Base-by-base conservation (phyloP, 208 protist genomes). In the Acanthamoeba royreba region DNA sequence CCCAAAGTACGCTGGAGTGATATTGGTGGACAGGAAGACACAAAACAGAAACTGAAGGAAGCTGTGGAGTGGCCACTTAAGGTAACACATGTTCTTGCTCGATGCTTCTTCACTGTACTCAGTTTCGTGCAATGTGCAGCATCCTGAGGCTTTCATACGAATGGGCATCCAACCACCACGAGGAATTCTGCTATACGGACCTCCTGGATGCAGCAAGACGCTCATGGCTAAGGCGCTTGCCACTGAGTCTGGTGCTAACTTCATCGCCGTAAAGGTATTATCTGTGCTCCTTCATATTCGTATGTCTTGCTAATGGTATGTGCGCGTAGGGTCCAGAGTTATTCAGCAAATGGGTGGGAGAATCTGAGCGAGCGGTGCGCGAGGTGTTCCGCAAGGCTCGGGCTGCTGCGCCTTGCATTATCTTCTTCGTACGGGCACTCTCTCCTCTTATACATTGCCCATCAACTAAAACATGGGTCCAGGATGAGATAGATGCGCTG, bases 281-380 rank as follows among this genome's bases (percentile, higher is more conserved):
- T 8, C 11, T 96, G 96, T 11, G 53, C 40, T 94, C 42, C 53
- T 35, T 43, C 53, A 46, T 17, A 22, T 93, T 38, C 28, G 19
- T 8, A 47, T 11, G n/a, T 93, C 35, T 11, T 95, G 88, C 81
- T n/a, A 95, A n/a, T 74, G 33, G 9, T 66, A 77, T 22, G 92
- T 25, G n/a, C 35, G n/a, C 63, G 49, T 43, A 83, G 72, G 96
- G 97, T 13, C 97, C 97, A 1, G 97, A 98, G 95, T 61, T 99
- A 31, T 98, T 99, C 55, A 97, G 91, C 25, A 99, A 99, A 94
- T 99, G 97, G 95, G 98, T 99, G 2, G 99, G 99, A 42, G 98
- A 99, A 55, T 98, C 96, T 40, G 99, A 99, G 92, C 97, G 96
- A 9, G 98, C 96, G 15, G 95, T 99, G 4, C 93, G 96, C 9